Evolutionary conservation across 139 green algal genomes (phyloP).

Genomic region (Gonium pectorale): DNA sequence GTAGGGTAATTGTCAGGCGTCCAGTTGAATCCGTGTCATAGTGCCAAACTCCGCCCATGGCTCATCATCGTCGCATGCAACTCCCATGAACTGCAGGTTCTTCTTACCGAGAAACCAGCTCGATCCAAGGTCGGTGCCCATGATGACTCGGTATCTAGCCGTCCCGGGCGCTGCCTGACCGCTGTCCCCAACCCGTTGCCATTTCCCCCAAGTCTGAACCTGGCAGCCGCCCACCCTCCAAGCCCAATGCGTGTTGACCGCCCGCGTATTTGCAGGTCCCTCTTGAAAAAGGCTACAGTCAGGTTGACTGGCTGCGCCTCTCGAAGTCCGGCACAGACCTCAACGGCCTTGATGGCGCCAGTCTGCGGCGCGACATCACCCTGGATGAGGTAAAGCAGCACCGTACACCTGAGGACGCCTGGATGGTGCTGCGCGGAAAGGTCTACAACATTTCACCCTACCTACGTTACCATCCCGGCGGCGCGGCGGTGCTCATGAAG

Average conservation of each 20-base stretch:
- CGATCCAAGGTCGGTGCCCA: constrained; percentile 37
- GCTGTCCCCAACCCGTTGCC: too few relatives aligned
- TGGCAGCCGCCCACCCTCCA: too few relatives aligned
- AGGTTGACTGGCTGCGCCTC: constrained; percentile 89
- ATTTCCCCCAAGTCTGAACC: too few relatives aligned
- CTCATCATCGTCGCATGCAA: too few relatives aligned
- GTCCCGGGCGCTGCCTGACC: too few relatives aligned
- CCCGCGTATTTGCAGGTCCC: constrained; percentile 66
- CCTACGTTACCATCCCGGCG: constrained; percentile 88
- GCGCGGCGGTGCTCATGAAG: constrained; percentile 77
- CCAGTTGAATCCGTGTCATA: too few relatives aligned
- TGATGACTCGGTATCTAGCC: not conserved
- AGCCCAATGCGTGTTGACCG: too few relatives aligned
- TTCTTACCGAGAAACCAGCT: constrained; percentile 15
- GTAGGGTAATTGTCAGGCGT: too few relatives aligned
- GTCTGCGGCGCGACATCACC: constrained; percentile 68
- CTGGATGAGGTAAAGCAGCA: constrained; percentile 89
- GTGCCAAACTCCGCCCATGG: too few relatives aligned
- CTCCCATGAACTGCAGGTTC: too few relatives aligned
- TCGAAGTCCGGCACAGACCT: constrained; percentile 32
- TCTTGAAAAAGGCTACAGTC: constrained; percentile 90
- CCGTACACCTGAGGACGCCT: constrained; percentile 85
- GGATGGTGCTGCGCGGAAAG: constrained; percentile 90
- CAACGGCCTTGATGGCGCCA: not conserved
- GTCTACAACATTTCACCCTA: constrained; percentile 94